These are phyloP conservation scores for Stropharia rugosoannulata DNA, from an alignment of 768 basidiomycete genomes.

Conservation along the genomic window DNA sequence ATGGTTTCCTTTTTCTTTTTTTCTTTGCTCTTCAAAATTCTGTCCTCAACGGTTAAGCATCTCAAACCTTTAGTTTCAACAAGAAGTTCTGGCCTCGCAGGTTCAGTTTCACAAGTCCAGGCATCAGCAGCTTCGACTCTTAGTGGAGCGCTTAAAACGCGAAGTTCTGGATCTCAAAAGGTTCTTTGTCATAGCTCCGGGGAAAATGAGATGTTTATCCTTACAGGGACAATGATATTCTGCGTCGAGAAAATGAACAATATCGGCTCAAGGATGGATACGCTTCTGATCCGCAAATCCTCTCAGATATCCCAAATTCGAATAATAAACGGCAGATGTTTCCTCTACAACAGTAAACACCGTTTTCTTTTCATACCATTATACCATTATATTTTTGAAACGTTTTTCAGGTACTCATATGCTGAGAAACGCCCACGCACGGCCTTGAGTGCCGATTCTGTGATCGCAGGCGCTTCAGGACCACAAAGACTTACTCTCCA, in stretches of 20 bases:
- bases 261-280: conserved; percentile 36
- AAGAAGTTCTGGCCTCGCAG: conserved; percentile 69
- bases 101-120: conserved; percentile 62
- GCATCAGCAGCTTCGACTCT: conserved; percentile 51
- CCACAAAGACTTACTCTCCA: conserved; percentile 71
- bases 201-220: conserved; percentile 8
- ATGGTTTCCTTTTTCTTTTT: background rate
- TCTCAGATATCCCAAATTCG: conserved; percentile 41
- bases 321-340: conserved; percentile 69
- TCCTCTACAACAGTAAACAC: conserved; percentile 28
- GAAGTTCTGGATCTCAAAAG: conserved; percentile 57
- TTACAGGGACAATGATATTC: conserved; percentile 47
- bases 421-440: conserved; percentile 28
- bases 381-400: background rate
- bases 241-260: conserved; percentile 50
- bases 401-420: conserved; percentile 15
- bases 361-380: background rate
- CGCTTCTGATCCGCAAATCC: conserved; percentile 18
- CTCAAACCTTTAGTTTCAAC: conserved; percentile 62
- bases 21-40: background rate
- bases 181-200: conserved; percentile 30
- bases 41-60: background rate
- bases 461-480: conserved; percentile 47
- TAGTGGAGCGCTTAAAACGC: conserved; percentile 52
- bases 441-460: conserved; percentile 61